phyloP scores from a whole-genome alignment of 192 early-diverging fungal genomes.

The Pilaira anomala region DNA sequence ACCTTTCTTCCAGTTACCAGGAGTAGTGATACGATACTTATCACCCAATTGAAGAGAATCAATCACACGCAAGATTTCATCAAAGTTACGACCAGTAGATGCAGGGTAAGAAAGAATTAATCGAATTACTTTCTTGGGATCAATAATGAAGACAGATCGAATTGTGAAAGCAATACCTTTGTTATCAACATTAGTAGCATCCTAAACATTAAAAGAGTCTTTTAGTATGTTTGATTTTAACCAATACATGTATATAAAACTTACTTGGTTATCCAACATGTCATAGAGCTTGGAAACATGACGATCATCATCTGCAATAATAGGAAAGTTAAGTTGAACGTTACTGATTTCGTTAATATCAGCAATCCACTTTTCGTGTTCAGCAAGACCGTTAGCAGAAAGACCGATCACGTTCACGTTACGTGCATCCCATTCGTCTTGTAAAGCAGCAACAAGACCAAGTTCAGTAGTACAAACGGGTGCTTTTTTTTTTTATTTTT shows the following conservation, averaged over 20 bases:
- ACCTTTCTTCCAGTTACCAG: slow-evolving; percentile 87
- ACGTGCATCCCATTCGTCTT: slow-evolving; percentile 72
- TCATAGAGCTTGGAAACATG: slow-evolving; percentile 88
- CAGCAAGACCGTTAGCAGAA: slow-evolving; percentile 80
- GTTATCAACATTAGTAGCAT: slow-evolving; percentile 83
- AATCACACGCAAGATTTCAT: slow-evolving; percentile 90
- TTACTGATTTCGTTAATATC: slow-evolving; percentile 93
- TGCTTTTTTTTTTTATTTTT: slow-evolving; percentile 34
- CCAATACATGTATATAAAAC: neutral
- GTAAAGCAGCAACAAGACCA: slow-evolving; percentile 83
- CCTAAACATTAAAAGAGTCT: slow-evolving; percentile 35
- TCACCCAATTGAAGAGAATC: slow-evolving; percentile 94
- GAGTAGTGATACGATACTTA: slow-evolving; percentile 86
- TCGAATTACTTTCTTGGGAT: slow-evolving; percentile 88
- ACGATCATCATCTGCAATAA: slow-evolving; percentile 90
- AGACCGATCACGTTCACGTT: slow-evolving; percentile 91
- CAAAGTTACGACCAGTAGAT: slow-evolving; percentile 91
- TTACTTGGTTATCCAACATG: slow-evolving; percentile 89
- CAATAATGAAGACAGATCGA: slow-evolving; percentile 93
- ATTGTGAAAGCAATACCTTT: slow-evolving; percentile 94
- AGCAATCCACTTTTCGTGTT: slow-evolving; percentile 84
- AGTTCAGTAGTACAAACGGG: slow-evolving; percentile 98
- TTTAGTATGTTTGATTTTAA: neutral
- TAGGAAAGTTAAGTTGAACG: slow-evolving; percentile 79
- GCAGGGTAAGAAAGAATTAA: slow-evolving; percentile 92